Conservation (phyloP, 2,329 filamentous ascomycete genomes). For the Neonectria punicea region DNA sequence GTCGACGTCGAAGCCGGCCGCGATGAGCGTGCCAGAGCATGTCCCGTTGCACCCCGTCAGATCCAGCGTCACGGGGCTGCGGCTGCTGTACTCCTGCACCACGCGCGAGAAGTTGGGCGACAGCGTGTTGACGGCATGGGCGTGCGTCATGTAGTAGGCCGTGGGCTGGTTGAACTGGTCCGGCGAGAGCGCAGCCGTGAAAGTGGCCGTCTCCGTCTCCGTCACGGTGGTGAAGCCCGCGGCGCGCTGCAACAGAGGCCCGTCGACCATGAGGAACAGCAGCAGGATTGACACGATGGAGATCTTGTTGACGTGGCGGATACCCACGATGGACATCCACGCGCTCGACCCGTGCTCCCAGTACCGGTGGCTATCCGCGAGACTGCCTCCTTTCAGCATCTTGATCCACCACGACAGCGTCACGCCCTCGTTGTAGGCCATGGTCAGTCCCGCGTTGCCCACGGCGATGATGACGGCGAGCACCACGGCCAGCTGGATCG, state of each 20-base stretch:
- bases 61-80: background rate
- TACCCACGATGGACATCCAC: background rate
- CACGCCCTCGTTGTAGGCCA: conserved; percentile 15
- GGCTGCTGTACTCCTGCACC: conserved; percentile 12
- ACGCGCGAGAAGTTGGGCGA: conserved; percentile 13
- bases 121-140: conserved; percentile 1
- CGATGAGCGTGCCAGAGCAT: conserved; percentile 10
- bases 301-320: conserved; percentile 13
- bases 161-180: conserved; percentile 8
- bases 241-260: conserved; percentile 10
- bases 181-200: background rate
- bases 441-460: conserved; percentile 9
- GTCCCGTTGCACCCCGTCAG: conserved; percentile 10
- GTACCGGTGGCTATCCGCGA: conserved; percentile 17
- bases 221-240: background rate
- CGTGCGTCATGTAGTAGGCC: conserved; percentile 19
- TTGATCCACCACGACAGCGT: conserved; percentile 19
- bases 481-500: conserved; percentile 14
- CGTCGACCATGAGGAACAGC: background rate
- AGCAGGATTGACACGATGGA: conserved; percentile 13
- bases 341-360: conserved; percentile 19
- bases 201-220: background rate
- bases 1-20: conserved; percentile 11
- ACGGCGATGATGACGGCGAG: conserved; percentile 12
- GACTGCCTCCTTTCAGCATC: conserved; percentile 17